Evolutionary conservation across 169 alveolate species (phyloP).

Genomic region (Cryptosporidium parvum): DNA sequence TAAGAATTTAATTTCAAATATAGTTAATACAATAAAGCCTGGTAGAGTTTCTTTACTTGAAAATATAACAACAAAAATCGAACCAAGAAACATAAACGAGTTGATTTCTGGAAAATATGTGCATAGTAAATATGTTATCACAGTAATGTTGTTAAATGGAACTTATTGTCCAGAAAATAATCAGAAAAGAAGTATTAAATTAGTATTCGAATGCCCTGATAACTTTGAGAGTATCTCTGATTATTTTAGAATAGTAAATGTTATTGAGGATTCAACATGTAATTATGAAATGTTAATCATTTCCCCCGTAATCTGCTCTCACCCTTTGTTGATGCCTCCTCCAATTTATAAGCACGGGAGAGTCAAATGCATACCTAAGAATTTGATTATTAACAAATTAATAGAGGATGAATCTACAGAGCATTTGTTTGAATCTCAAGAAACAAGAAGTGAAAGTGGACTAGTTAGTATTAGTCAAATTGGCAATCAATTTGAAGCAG

Average conservation of each 20-base stretch:
- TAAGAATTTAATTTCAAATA: constrained; percentile 15
- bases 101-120: not conserved
- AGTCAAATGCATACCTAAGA: constrained; percentile 26
- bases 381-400: not conserved
- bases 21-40: constrained; percentile 18
- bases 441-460: not conserved
- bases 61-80: constrained; percentile 9
- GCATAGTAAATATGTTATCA: constrained; percentile 35
- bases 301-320: constrained; percentile 60
- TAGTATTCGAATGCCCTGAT: constrained; percentile 69
- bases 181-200: constrained; percentile 24
- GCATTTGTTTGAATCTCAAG: not conserved
- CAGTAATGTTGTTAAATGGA: constrained; percentile 23
- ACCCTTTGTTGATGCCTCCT: constrained; percentile 62
- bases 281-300: constrained; percentile 62
- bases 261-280: constrained; percentile 49
- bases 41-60: not conserved
- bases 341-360: constrained; percentile 3
- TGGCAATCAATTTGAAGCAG: constrained; percentile 29
- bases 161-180: constrained; percentile 27
- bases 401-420: not conserved
- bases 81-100: constrained; percentile 47
- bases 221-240: constrained; percentile 8
- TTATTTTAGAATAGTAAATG: constrained; percentile 51
- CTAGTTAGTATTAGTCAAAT: not conserved